phyloP scores from a whole-genome alignment of 2,329 filamentous ascomycete genomes.

The Lasiodiplodia theobromae region DNA sequence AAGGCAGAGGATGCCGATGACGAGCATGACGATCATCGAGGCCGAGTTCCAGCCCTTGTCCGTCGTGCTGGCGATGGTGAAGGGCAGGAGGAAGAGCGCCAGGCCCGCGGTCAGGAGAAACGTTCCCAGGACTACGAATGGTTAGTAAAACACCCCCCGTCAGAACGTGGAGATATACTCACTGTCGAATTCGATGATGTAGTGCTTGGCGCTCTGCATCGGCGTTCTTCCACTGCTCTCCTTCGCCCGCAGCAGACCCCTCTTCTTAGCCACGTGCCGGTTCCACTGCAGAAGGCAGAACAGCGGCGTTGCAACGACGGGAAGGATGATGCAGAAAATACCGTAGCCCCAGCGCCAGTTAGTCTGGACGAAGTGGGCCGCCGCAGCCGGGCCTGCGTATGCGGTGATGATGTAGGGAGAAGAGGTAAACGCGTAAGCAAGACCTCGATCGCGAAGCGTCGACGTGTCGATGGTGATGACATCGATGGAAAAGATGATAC shows the following conservation, averaged over 20 bases:
- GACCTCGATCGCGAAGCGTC: conserved; percentile 67
- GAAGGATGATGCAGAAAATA: conserved; percentile 69
- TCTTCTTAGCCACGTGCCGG: conserved; percentile 42
- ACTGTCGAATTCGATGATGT: conserved; percentile 67
- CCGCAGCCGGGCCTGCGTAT: conserved; percentile 67
- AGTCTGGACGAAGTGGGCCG: conserved; percentile 61
- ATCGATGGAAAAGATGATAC: conserved; percentile 67
- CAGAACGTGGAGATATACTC: conserved; percentile 56
- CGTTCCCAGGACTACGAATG: conserved; percentile 60
- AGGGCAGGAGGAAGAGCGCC: conserved; percentile 71
- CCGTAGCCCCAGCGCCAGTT: conserved; percentile 75
- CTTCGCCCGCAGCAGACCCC: conserved; percentile 55
- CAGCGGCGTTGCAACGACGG: conserved; percentile 58
- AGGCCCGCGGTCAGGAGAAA: conserved; percentile 67
- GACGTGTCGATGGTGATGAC: conserved; percentile 75
- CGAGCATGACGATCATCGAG: conserved; percentile 52
- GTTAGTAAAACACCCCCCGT: conserved; percentile 57
- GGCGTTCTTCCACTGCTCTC: conserved; percentile 54
- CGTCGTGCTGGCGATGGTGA: conserved; percentile 49
- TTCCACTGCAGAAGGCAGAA: conserved; percentile 16
- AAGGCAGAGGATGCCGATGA: conserved; percentile 47
- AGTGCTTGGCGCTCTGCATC: conserved; percentile 58
- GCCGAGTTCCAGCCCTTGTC: conserved; percentile 45
- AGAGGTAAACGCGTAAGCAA: conserved; percentile 68
- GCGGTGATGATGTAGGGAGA: conserved; percentile 72